Percentiles rank a stretch among this genome's conserved stretches.
Conservation (phyloP, 768 basidiomycete genomes). For the Calocera viscosa region DNA sequence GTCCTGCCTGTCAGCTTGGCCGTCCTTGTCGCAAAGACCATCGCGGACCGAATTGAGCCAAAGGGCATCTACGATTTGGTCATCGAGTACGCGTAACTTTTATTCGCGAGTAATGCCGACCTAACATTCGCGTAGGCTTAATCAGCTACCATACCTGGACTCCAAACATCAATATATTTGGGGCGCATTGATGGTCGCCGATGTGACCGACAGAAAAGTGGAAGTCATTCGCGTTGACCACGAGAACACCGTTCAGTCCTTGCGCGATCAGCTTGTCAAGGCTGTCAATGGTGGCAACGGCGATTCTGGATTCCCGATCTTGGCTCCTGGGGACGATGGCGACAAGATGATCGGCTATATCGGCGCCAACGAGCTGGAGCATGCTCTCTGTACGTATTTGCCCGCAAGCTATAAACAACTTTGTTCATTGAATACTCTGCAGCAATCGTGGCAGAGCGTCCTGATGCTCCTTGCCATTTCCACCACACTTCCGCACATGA, state of each 20-base stretch:
- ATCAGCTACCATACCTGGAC: slow-evolving; percentile 85
- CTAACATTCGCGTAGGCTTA: slow-evolving; percentile 35
- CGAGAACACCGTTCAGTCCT: slow-evolving; percentile 61
- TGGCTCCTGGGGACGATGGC: slow-evolving; percentile 38
- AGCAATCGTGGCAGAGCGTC: slow-evolving; percentile 67
- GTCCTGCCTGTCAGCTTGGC: slow-evolving; percentile 77
- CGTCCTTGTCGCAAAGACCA: slow-evolving; percentile 78
- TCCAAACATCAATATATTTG: slow-evolving; percentile 81
- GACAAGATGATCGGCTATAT: slow-evolving; percentile 77
- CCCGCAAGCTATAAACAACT: slow-evolving; percentile 6
- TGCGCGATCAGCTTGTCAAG: slow-evolving; percentile 55
- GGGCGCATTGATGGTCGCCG: slow-evolving; percentile 59
- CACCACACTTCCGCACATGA: slow-evolving; percentile 23
- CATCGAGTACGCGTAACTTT: slow-evolving; percentile 47
- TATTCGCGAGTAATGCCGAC: neutral
- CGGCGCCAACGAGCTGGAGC: slow-evolving; percentile 84
- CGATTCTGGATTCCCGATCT: slow-evolving; percentile 75
- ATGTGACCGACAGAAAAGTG: slow-evolving; percentile 61
- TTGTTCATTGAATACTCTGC: neutral
- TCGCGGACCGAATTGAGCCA: slow-evolving; percentile 76
- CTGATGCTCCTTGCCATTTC: slow-evolving; percentile 56
- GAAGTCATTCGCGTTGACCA: slow-evolving; percentile 60
- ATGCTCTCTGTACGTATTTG: slow-evolving; percentile 59
- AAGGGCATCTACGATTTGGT: slow-evolving; percentile 96
- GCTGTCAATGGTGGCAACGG: slow-evolving; percentile 45